phyloP scores from a whole-genome alignment of 768 basidiomycete species.

The Russula sp. region DNA sequence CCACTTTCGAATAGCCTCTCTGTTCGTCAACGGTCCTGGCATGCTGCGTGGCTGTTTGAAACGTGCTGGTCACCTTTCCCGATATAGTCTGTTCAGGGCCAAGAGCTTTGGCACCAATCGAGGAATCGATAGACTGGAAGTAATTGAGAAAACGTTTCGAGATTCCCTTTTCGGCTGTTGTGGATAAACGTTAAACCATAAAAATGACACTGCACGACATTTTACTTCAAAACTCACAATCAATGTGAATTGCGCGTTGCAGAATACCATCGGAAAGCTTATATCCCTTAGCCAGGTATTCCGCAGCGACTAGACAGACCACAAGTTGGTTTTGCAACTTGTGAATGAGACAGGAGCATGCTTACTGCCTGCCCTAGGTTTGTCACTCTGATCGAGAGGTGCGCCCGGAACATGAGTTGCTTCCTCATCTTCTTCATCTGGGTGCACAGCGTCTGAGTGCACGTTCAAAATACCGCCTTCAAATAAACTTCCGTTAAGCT shows the following conservation, averaged over 20 bases:
- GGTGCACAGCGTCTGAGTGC: constrained; percentile 60
- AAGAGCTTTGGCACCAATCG: constrained; percentile 64
- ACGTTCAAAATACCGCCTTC: constrained; percentile 70
- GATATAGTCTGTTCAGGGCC: constrained; percentile 83
- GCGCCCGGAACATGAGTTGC: constrained; percentile 40
- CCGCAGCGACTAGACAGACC: constrained; percentile 69
- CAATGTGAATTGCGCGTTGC: constrained; percentile 76
- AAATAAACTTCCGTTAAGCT: constrained; percentile 75
- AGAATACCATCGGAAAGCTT: constrained; percentile 73
- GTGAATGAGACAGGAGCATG: constrained; percentile 8
- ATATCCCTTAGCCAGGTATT: constrained; percentile 92
- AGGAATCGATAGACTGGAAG: constrained; percentile 67
- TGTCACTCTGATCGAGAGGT: constrained; percentile 77
- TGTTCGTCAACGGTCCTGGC: constrained; percentile 78
- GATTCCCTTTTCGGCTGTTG: constrained; percentile 77
- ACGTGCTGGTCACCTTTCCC: constrained; percentile 61
- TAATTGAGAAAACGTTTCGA: constrained; percentile 80
- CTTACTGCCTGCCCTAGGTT: constrained; percentile 84
- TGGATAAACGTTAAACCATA: background rate
- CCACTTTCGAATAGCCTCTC: constrained; percentile 68
- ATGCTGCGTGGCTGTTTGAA: constrained; percentile 63
- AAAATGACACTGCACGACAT: background rate
- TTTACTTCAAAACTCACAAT: constrained; percentile 47
- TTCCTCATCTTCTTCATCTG: constrained; percentile 47
- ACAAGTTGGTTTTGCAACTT: background rate